These are phyloP conservation scores for Bigelowiella natans DNA, from an alignment of 78 protist genomes.

Conservation along the genomic window DNA sequence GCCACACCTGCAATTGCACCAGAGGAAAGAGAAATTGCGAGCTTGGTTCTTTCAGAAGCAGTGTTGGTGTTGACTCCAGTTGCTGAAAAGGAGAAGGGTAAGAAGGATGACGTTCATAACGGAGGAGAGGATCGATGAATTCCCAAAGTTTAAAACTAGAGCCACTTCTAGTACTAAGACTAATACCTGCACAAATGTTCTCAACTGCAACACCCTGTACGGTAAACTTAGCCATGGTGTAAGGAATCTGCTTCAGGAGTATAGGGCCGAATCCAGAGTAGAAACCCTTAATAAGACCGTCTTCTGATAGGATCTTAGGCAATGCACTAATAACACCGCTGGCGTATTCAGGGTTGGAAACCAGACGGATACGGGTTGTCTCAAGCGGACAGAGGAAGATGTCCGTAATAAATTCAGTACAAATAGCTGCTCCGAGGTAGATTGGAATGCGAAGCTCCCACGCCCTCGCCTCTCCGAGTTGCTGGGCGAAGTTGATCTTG, in stretches of 20 bases:
- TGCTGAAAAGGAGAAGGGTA: too few relatives aligned
- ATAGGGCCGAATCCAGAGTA: slow-evolving; percentile 42
- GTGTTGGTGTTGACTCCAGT: neutral
- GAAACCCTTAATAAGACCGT: slow-evolving; percentile 23
- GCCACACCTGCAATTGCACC: slow-evolving; percentile 41
- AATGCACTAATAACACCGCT: neutral
- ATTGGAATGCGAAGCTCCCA: slow-evolving; percentile 15
- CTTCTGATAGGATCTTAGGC: neutral
- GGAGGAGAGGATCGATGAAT: too few relatives aligned
- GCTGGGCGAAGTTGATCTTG: slow-evolving; percentile 26
- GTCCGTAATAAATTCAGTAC: slow-evolving; percentile 45
- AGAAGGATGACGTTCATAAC: too few relatives aligned
- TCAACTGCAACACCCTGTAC: slow-evolving; percentile 35
- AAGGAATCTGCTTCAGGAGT: slow-evolving; percentile 44
- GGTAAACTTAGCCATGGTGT: slow-evolving; percentile 48
- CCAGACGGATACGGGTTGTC: slow-evolving; percentile 28
- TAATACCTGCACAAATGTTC: neutral
- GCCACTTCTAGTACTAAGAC: too few relatives aligned
- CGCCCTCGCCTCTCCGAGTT: slow-evolving; percentile 13
- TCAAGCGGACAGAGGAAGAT: slow-evolving; percentile 43
- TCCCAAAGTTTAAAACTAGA: too few relatives aligned
- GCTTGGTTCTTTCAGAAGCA: neutral
- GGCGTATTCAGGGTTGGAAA: slow-evolving; percentile 18
- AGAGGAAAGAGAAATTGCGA: slow-evolving; percentile 18
- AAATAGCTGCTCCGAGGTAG: slow-evolving; percentile 35